Evolutionary conservation across 495 filamentous ascomycete species (phyloP).

Genomic region (Aspergillus funiculosus): DNA sequence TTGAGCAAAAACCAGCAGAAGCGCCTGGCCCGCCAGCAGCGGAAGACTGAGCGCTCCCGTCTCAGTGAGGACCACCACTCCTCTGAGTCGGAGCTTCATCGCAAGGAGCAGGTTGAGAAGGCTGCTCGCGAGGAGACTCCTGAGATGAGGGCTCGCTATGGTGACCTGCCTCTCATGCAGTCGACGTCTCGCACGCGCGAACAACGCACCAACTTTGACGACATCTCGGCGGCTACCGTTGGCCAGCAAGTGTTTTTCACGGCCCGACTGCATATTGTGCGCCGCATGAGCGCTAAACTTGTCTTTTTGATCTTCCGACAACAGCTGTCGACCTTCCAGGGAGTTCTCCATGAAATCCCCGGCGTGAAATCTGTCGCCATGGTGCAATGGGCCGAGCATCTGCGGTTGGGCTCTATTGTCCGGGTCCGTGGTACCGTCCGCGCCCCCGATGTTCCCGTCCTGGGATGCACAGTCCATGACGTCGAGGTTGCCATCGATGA

Average conservation of each 20-base stretch:
- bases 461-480: slow-evolving; percentile 53
- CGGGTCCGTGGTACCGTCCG: slow-evolving; percentile 60
- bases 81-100: slow-evolving; percentile 41
- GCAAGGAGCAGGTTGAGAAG: slow-evolving; percentile 40
- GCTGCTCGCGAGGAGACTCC: slow-evolving; percentile 34
- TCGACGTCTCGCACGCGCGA: slow-evolving; percentile 34
- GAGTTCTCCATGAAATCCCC: slow-evolving; percentile 53
- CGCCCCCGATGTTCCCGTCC: slow-evolving; percentile 52
- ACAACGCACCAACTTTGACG: slow-evolving; percentile 43
- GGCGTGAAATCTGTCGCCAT: slow-evolving; percentile 52
- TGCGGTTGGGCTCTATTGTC: slow-evolving; percentile 63
- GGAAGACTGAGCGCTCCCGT: slow-evolving; percentile 41
- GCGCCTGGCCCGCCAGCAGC: slow-evolving; percentile 41
- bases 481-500: slow-evolving; percentile 45
- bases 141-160: slow-evolving; percentile 57
- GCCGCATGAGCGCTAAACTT: slow-evolving; percentile 83
- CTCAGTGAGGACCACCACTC: slow-evolving; percentile 49
- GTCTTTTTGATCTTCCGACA: slow-evolving; percentile 84
- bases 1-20: slow-evolving; percentile 52
- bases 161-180: slow-evolving; percentile 51
- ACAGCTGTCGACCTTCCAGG: slow-evolving; percentile 72
- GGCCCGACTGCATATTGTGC: slow-evolving; percentile 76
- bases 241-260: slow-evolving; percentile 69
- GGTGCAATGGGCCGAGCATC: slow-evolving; percentile 63
- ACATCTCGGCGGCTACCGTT: slow-evolving; percentile 50